phyloP scores from a whole-genome alignment of 148 eudicot species.

The Agrostemma githago region DNA sequence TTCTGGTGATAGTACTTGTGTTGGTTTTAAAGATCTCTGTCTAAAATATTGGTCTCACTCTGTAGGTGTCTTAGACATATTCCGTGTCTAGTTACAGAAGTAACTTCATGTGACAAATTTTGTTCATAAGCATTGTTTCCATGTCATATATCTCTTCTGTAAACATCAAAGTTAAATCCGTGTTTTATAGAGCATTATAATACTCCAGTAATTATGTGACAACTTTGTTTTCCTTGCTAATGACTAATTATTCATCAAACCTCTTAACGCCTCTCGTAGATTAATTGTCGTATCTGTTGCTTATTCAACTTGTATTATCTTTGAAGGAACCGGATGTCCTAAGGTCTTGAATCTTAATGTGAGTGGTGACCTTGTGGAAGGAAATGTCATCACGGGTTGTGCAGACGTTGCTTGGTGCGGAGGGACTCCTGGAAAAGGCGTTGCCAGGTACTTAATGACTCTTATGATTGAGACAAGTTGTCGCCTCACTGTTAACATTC shows the following conservation, averaged over 20 bases:
- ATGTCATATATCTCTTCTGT: background rate
- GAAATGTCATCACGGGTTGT: constrained; percentile 66
- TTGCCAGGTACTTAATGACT: constrained; percentile 58
- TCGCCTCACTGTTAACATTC: constrained; percentile 4
- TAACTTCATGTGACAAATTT: background rate
- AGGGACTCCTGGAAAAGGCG: constrained; percentile 90
- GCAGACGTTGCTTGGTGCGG: constrained; percentile 99
- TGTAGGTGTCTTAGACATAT: background rate
- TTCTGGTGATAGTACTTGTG: background rate
- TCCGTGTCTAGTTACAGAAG: background rate
- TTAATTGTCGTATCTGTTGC: constrained; percentile 1
- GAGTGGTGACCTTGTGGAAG: constrained; percentile 80
- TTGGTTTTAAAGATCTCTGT: background rate
- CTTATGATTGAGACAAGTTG: background rate
- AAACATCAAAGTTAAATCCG: background rate
- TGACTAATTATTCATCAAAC: background rate
- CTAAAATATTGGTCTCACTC: background rate
- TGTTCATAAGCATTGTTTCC: background rate
- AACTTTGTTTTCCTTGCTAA: background rate
- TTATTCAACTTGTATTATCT: constrained; percentile 21
- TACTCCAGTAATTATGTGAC: background rate
- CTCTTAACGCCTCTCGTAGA: background rate
- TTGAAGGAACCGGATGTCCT: constrained; percentile 84
- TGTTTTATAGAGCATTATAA: background rate
- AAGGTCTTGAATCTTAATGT: constrained; percentile 90